These are phyloP conservation scores for Candida gigantensis DNA, from an alignment of 1,139 yeast genomes.

Conservation along the genomic window DNA sequence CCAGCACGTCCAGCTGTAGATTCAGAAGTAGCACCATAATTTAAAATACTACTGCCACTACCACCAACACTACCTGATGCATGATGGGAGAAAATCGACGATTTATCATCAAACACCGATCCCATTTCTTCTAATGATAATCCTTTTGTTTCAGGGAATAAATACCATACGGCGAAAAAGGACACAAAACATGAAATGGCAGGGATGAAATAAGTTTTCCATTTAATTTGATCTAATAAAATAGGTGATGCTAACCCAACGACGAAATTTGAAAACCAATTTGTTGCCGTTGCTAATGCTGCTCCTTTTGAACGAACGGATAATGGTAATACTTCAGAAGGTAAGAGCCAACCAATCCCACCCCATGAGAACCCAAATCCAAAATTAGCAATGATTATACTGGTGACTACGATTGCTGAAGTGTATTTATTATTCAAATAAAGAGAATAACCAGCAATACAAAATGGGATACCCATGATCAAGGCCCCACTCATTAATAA, in stretches of 20 bases:
- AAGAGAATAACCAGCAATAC: constrained; percentile 66
- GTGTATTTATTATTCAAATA: constrained; percentile 60
- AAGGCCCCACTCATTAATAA: constrained; percentile 75
- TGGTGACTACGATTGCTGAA: constrained; percentile 69
- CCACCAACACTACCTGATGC: constrained; percentile 24
- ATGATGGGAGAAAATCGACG: constrained; percentile 48
- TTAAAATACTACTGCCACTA: constrained; percentile 9
- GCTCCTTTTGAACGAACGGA: constrained; percentile 92
- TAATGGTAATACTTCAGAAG: constrained; percentile 82
- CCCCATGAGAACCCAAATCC: constrained; percentile 93
- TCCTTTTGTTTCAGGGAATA: constrained; percentile 59
- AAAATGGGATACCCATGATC: constrained; percentile 72
- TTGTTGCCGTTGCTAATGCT: constrained; percentile 85
- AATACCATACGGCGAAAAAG: constrained; percentile 50
- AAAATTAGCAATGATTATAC: constrained; percentile 79
- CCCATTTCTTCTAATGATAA: constrained; percentile 57
- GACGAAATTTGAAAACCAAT: constrained; percentile 91
- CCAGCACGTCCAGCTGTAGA: not conserved
- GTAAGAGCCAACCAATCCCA: constrained; percentile 90
- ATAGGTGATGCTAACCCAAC: constrained; percentile 93
- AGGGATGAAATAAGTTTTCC: constrained; percentile 83
- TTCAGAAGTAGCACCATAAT: constrained; percentile 25
- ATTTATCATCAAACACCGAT: constrained; percentile 48
- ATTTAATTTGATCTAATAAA: constrained; percentile 70
- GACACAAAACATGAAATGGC: constrained; percentile 76